A percentile compares a stretch with the other conserved stretches of the same genome.
These are phyloP conservation scores for Polysphondylium violaceum DNA, from an alignment of 78 protist species.

Conservation along the genomic window DNA sequence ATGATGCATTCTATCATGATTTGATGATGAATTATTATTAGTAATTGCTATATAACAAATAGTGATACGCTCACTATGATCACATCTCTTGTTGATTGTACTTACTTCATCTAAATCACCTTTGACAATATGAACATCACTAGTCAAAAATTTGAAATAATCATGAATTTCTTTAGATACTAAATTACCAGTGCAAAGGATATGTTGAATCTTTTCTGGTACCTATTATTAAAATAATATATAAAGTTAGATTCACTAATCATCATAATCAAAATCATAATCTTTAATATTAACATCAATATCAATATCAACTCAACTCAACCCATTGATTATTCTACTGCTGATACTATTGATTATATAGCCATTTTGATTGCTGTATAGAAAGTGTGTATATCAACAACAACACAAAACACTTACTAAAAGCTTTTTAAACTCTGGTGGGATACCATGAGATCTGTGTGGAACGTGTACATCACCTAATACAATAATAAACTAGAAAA, in stretches of 20 bases:
- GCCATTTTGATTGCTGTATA: background rate
- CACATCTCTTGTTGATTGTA: no score
- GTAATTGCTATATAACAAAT: no score
- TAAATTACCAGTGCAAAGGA: constrained; percentile 98
- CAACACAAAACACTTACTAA: constrained; percentile 80
- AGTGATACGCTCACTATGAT: no score
- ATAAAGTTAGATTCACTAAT: no score
- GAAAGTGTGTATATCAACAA: background rate
- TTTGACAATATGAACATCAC: constrained; percentile 94
- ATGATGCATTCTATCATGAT: constrained; percentile 60
- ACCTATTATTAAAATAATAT: constrained; percentile 81
- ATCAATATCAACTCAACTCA: no score
- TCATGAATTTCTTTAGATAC: constrained; percentile 90
- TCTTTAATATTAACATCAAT: background rate
- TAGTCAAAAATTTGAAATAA: constrained; percentile 92
- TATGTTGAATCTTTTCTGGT: constrained; percentile 97
- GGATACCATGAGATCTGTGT: constrained; percentile 93
- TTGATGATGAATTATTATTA: no score
- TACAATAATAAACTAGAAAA: constrained; percentile 93
- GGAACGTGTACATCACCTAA: constrained; percentile 99
- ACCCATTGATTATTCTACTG: background rate
- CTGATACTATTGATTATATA: background rate
- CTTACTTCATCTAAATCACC: constrained; percentile 97
- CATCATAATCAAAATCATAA: no score
- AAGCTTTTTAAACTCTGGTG: constrained; percentile 91